These are phyloP conservation scores for Cryptococcus sp. DNA, from an alignment of 1,284 basidiomycete species.

Conservation along the genomic window DNA sequence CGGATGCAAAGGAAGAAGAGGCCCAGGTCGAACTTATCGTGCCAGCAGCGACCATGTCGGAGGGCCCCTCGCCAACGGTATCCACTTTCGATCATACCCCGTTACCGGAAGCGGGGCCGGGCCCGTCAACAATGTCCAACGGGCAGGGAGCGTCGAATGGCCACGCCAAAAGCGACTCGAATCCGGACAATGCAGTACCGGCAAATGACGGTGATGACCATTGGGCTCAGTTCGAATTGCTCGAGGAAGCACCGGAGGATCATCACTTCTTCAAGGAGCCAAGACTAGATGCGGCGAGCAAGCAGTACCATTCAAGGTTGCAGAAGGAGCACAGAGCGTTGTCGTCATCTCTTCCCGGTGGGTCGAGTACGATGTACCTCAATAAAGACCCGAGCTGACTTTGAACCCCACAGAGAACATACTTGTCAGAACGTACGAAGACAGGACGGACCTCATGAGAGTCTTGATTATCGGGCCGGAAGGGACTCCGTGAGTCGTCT, in stretches of 20 bases:
- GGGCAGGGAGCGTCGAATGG: neutral
- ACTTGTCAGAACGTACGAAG: conserved; percentile 61
- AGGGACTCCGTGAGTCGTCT: conserved; percentile 69
- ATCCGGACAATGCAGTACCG: neutral
- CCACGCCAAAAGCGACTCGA: too few relatives aligned
- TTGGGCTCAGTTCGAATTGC: conserved; percentile 77
- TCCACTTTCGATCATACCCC: neutral
- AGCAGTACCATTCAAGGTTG: conserved; percentile 71
- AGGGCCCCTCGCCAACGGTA: neutral
- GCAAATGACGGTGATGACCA: conserved; percentile 21
- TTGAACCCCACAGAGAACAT: conserved; percentile 52
- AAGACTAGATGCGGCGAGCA: conserved; percentile 61
- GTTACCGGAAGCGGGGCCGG: neutral
- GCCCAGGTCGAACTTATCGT: conserved; percentile 3
- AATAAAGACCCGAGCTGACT: conserved; percentile 29
- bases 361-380: conserved; percentile 22
- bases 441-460: conserved; percentile 80
- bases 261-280: conserved; percentile 70
- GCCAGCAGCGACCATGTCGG: neutral
- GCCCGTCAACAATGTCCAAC: too few relatives aligned
- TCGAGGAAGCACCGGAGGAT: conserved; percentile 71
- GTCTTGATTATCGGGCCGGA: conserved; percentile 88
- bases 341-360: conserved; percentile 76
- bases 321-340: conserved; percentile 81
- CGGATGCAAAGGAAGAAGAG: conserved; percentile 5